These are phyloP conservation scores for Litsea cubeba DNA, from an alignment of 164 flowering plant species.

Conservation along the genomic window DNA sequence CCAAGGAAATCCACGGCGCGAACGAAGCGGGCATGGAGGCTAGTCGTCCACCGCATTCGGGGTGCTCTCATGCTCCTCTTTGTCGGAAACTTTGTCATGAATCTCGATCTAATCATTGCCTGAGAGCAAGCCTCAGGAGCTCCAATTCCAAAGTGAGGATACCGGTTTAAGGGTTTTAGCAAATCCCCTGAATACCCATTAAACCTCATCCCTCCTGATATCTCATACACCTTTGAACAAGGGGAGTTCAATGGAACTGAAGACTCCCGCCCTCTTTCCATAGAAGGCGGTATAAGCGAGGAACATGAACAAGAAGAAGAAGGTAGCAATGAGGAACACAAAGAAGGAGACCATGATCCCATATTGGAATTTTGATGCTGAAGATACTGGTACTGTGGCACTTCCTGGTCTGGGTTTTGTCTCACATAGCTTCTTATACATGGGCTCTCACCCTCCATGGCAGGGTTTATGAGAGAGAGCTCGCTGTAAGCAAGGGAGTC, in stretches of 20 bases:
- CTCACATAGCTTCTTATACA: conserved; percentile 19
- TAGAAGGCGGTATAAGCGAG: conserved; percentile 20
- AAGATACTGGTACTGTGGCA: neutral
- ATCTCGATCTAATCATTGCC: conserved; percentile 48
- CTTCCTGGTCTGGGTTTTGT: conserved; percentile 11
- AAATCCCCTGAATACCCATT: conserved; percentile 34
- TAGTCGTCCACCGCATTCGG: conserved; percentile 70
- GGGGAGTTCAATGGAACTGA: conserved; percentile 18
- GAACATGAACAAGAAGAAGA: conserved; percentile 12
- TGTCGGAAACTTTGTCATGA: conserved; percentile 40
- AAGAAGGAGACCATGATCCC: conserved; percentile 17
- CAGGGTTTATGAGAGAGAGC: conserved; percentile 36
- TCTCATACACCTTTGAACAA: conserved; percentile 18
- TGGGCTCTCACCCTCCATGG: conserved; percentile 13
- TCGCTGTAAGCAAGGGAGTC: conserved; percentile 29
- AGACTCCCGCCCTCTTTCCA: conserved; percentile 30
- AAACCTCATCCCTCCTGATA: conserved; percentile 23
- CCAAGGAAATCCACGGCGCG: conserved; percentile 81
- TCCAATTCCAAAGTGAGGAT: conserved; percentile 27
- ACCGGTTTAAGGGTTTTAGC: conserved; percentile 25
- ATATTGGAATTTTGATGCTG: conserved; percentile 29
- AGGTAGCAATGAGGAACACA: neutral
- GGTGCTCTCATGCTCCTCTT: conserved; percentile 71
- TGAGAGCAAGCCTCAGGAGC: conserved; percentile 22
- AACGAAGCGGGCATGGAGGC: conserved; percentile 64